These are phyloP conservation scores for Talaromyces sp. DNA, from an alignment of 2,329 filamentous ascomycete species.

Conservation along the genomic window DNA sequence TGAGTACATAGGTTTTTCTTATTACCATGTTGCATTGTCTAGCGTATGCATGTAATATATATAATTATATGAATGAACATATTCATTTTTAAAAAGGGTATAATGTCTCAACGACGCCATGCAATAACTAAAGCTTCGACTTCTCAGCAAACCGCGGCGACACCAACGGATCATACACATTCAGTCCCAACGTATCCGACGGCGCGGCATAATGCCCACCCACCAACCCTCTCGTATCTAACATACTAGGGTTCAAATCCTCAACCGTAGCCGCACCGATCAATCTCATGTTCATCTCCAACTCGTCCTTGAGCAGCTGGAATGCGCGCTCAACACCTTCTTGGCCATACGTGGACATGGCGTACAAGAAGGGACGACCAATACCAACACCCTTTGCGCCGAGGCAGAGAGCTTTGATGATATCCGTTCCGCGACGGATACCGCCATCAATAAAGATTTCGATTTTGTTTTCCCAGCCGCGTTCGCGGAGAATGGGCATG, in stretches of 20 bases:
- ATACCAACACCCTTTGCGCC: constrained; percentile 92
- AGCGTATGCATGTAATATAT: constrained; percentile 12
- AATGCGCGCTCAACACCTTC: constrained; percentile 88
- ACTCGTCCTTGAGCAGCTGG: constrained; percentile 89
- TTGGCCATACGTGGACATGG: constrained; percentile 89
- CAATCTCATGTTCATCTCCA: constrained; percentile 98
- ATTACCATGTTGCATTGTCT: background rate
- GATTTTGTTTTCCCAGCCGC: constrained; percentile 69
- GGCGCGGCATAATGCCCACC: constrained; percentile 58
- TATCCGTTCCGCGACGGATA: constrained; percentile 83
- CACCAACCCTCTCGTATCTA: constrained; percentile 70
- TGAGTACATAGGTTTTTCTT: background rate
- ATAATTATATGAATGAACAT: background rate
- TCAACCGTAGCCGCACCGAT: constrained; percentile 74
- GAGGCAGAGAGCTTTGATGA: constrained; percentile 90
- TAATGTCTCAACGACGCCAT: background rate
- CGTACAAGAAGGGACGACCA: constrained; percentile 89
- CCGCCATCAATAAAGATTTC: constrained; percentile 93
- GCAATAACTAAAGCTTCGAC: constrained; percentile 36
- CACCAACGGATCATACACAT: constrained; percentile 56
- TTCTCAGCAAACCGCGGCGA: constrained; percentile 50
- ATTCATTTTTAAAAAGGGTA: background rate
- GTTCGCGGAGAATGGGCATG: constrained; percentile 76
- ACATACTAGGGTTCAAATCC: constrained; percentile 73
- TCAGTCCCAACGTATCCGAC: constrained; percentile 57